Conservation (phyloP, 768 basidiomycete species). For the Sarcodon sp. region DNA sequence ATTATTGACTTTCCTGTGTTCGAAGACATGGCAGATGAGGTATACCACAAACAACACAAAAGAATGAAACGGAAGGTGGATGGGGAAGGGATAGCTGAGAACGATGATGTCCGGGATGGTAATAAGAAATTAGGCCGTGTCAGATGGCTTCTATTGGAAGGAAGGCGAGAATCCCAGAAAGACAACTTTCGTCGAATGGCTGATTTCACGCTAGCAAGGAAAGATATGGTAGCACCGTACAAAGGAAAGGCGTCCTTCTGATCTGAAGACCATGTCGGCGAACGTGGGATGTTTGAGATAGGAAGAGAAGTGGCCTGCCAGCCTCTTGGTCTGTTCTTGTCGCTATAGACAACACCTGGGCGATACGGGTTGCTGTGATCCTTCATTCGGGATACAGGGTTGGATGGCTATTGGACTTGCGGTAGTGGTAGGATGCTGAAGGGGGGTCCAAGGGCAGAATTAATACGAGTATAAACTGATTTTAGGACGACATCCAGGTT, state of each 20-base stretch:
- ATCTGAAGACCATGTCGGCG: background rate
- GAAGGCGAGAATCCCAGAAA: background rate
- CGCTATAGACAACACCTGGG: too few relatives aligned
- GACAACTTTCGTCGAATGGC: background rate
- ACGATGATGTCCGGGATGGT: background rate
- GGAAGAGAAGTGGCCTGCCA: background rate
- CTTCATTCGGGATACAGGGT: too few relatives aligned
- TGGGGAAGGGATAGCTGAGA: slow-evolving; percentile 11
- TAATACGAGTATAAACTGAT: too few relatives aligned
- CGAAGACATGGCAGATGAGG: slow-evolving; percentile 83
- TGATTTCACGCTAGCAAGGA: background rate
- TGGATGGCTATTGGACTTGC: too few relatives aligned
- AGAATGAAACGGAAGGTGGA: slow-evolving; percentile 49
- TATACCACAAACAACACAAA: slow-evolving; percentile 88
- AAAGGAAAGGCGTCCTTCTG: background rate
- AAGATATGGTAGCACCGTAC: background rate
- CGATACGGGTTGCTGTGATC: too few relatives aligned
- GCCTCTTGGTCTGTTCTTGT: too few relatives aligned
- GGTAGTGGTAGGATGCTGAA: too few relatives aligned
- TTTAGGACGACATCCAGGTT: too few relatives aligned
- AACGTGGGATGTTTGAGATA: background rate
- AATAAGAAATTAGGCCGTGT: background rate
- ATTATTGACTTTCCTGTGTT: slow-evolving; percentile 96
- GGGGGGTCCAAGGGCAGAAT: too few relatives aligned
- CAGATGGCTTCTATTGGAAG: background rate